Evolutionary conservation across 192 early-diverging fungal species (phyloP).

Genomic region (Backusella sp.): DNA sequence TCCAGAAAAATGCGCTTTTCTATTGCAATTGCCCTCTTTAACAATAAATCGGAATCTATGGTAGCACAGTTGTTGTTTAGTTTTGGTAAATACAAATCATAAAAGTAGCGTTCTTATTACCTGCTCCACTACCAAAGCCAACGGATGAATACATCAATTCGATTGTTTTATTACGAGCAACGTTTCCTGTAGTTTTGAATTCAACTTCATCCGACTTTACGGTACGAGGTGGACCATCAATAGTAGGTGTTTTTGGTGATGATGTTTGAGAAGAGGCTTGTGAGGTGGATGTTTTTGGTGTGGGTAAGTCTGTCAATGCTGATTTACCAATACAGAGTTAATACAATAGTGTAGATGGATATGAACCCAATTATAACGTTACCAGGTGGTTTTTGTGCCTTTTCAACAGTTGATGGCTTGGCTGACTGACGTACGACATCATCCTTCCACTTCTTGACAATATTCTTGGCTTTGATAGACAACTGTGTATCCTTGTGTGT

Average conservation of each 20-base stretch:
- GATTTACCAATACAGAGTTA: not conserved
- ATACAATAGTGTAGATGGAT: not conserved
- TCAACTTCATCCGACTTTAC: conserved; percentile 56
- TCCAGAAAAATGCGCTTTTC: conserved; percentile 64
- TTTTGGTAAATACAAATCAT: not conserved
- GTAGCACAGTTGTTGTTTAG: too few species aligned
- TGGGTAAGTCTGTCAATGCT: conserved; percentile 5
- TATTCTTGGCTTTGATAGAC: conserved; percentile 59
- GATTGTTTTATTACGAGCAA: conserved; percentile 72
- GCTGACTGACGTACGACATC: conserved; percentile 40
- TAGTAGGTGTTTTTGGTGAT: conserved; percentile 32
- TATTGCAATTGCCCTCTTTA: conserved; percentile 54
- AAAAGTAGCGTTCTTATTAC: conserved; percentile 27
- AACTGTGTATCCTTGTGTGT: conserved; percentile 60
- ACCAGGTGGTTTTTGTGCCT: not conserved
- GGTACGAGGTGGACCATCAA: conserved; percentile 48
- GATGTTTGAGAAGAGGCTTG: conserved; percentile 40
- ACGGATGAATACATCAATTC: conserved; percentile 83
- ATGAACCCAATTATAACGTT: not conserved
- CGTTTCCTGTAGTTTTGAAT: conserved; percentile 55
- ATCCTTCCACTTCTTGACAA: conserved; percentile 84
- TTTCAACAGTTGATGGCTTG: not conserved
- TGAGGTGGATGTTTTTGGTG: conserved; percentile 20
- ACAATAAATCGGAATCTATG: conserved; percentile 51
- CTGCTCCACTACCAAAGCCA: conserved; percentile 51